Conservation (phyloP, 169 alveolate species). For the Babesia sp. region DNA sequence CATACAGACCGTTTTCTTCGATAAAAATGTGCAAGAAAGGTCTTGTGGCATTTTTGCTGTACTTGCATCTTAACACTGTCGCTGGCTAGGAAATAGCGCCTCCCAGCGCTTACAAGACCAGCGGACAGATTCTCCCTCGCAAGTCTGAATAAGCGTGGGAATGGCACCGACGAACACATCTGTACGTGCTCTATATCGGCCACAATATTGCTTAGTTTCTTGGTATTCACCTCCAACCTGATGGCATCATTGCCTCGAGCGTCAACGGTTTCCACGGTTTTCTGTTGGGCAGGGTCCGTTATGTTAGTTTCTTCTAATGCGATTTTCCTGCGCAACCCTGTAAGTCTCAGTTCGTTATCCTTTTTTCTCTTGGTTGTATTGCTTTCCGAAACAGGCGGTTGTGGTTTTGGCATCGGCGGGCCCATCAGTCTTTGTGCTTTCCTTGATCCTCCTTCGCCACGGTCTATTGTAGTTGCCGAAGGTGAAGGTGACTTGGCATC, state of each 20-base stretch:
- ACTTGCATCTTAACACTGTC: constrained; percentile 1
- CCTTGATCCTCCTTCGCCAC: constrained; percentile 15
- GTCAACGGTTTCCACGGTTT: neutral
- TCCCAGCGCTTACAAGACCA: constrained; percentile 35
- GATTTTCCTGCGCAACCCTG: neutral
- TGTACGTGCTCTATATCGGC: constrained; percentile 65
- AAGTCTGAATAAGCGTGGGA: constrained; percentile 33
- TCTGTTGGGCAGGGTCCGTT: neutral
- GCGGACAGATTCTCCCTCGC: constrained; percentile 52
- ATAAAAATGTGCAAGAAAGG: constrained; percentile 54
- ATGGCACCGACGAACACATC: constrained; percentile 59
- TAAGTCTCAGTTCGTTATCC: neutral
- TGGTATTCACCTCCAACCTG: constrained; percentile 7
- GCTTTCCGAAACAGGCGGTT: neutral
- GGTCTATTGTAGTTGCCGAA: neutral
- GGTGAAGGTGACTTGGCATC: neutral
- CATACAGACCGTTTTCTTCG: constrained; percentile 58
- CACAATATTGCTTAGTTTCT: constrained; percentile 39
- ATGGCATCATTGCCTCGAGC: constrained; percentile 19
- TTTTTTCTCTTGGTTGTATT: neutral
- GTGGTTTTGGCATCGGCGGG: neutral
- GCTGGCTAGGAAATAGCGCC: constrained; percentile 41
- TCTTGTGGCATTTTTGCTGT: constrained; percentile 10
- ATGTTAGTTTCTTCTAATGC: neutral
- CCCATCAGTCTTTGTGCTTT: constrained; percentile 12